phyloP scores from a whole-genome alignment of 1,139 yeast genomes.

The Taphrina deformans region DNA sequence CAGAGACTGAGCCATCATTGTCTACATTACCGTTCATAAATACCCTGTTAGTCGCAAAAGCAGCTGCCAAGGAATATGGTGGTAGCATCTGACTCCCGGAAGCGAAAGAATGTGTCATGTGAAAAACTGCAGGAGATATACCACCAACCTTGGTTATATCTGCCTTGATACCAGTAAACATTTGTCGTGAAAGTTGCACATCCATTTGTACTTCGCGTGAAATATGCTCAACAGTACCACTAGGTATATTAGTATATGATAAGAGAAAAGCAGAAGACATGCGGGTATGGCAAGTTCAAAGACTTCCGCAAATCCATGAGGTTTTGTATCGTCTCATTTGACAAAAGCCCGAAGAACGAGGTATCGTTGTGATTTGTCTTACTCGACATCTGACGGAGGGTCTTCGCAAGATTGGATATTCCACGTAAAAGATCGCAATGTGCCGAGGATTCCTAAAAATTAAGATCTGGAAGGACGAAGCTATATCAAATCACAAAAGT shows the following conservation, averaged over 20 bases:
- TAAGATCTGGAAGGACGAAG: too few relatives aligned
- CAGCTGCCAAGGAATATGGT: constrained; percentile 86
- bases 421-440: neutral
- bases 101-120: constrained; percentile 91
- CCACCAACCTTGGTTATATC: constrained; percentile 91
- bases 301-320: constrained; percentile 22
- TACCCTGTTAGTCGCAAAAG: constrained; percentile 71
- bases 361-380: neutral
- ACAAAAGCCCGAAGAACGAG: neutral
- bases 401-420: neutral
- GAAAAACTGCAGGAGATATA: constrained; percentile 85
- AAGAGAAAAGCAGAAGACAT: neutral
- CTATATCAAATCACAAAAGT: neutral
- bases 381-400: neutral
- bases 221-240: constrained; percentile 32
- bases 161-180: constrained; percentile 95
- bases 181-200: constrained; percentile 41
- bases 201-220: constrained; percentile 33
- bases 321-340: constrained; percentile 1
- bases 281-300: constrained; percentile 26
- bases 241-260: neutral
- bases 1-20: constrained; percentile 72
- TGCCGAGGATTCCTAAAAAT: neutral
- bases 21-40: constrained; percentile 36
- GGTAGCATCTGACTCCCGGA: constrained; percentile 81